Percentiles rank a stretch among this genome's conserved stretches.
phyloP scores from a whole-genome alignment of 2,329 filamentous ascomycete species.

The Xylariaceae sp. region DNA sequence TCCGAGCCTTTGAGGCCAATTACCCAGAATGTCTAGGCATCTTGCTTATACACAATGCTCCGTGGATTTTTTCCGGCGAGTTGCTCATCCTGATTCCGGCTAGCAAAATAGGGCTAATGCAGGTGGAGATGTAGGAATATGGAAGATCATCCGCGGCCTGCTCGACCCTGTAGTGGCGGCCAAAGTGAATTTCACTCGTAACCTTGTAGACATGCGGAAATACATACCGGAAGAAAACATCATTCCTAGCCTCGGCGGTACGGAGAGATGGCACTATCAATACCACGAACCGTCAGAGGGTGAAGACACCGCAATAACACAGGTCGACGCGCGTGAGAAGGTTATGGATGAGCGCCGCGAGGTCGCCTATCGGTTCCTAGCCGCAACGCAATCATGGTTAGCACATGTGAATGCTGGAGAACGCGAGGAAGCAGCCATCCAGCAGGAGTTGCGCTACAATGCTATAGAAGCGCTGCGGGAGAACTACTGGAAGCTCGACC shows the following conservation, averaged over 20 bases:
- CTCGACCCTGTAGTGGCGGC: conserved; percentile 90
- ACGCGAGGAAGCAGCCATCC: conserved; percentile 49
- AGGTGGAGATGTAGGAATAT: conserved; percentile 65
- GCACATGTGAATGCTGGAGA: conserved; percentile 42
- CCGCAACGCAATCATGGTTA: conserved; percentile 75
- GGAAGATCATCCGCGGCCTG: conserved; percentile 92
- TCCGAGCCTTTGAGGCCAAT: conserved; percentile 97
- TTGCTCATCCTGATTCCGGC: conserved; percentile 33
- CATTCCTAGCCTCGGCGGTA: conserved; percentile 79
- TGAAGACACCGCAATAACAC: conserved; percentile 77
- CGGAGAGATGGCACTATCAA: conserved; percentile 80
- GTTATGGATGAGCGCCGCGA: conserved; percentile 65
- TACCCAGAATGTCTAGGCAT: conserved; percentile 89
- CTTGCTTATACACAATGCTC: conserved; percentile 89
- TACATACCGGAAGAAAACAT: conserved; percentile 75
- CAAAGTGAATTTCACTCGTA: conserved; percentile 90
- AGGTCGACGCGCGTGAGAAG: conserved; percentile 62
- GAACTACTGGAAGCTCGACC: conserved; percentile 88
- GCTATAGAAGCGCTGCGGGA: conserved; percentile 66
- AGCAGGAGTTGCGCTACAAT: conserved; percentile 61
- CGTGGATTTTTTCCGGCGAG: conserved; percentile 89
- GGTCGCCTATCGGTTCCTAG: conserved; percentile 73
- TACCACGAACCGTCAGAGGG: conserved; percentile 75
- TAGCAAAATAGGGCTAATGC: conserved; percentile 1
- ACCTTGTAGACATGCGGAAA: conserved; percentile 72